A percentile compares a stretch with the other conserved stretches of the same genome.
Evolutionary conservation across 2,329 filamentous ascomycete genomes (phyloP).

Genomic region (Diaporthe caulivora): DNA sequence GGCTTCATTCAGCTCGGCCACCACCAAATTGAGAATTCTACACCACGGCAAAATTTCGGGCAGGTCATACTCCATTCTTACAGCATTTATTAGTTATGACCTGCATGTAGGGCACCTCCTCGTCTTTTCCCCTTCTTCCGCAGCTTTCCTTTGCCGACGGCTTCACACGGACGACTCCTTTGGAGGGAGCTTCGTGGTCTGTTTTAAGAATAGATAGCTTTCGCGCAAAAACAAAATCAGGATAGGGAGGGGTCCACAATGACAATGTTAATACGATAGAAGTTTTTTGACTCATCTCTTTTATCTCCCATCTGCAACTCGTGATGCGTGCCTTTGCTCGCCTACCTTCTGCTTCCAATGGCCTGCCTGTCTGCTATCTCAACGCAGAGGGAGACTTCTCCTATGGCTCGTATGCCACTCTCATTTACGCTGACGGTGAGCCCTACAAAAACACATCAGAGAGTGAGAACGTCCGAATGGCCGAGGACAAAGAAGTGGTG

Average conservation of each 20-base stretch:
- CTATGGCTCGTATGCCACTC: too few species aligned
- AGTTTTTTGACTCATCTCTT: not conserved
- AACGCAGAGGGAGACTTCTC: too few species aligned
- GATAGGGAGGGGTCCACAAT: conserved; percentile 17
- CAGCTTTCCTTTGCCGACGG: not conserved
- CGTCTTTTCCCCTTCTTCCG: not conserved
- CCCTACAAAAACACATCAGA: not conserved
- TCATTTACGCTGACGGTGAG: too few species aligned
- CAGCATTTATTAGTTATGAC: conserved; percentile 37
- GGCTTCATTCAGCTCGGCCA: not conserved
- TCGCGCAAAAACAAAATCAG: conserved; percentile 23
- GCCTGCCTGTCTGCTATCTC: not conserved
- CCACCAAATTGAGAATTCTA: conserved; percentile 16
- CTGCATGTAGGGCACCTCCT: conserved; percentile 30
- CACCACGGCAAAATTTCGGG: conserved; percentile 24
- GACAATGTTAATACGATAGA: conserved; percentile 33
- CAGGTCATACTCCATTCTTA: conserved; percentile 39
- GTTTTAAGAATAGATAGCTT: conserved; percentile 28
- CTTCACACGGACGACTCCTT: conserved; percentile 27
- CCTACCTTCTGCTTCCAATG: not conserved
- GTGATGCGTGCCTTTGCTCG: not conserved
- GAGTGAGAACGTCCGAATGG: not conserved
- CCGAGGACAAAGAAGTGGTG: not conserved
- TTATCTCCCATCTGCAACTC: not conserved
- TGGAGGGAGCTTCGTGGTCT: conserved; percentile 27